A percentile compares a stretch with the other conserved stretches of the same genome.
Conservation (phyloP, 2,329 filamentous ascomycete species). For the Exutisphaerella laricina region DNA sequence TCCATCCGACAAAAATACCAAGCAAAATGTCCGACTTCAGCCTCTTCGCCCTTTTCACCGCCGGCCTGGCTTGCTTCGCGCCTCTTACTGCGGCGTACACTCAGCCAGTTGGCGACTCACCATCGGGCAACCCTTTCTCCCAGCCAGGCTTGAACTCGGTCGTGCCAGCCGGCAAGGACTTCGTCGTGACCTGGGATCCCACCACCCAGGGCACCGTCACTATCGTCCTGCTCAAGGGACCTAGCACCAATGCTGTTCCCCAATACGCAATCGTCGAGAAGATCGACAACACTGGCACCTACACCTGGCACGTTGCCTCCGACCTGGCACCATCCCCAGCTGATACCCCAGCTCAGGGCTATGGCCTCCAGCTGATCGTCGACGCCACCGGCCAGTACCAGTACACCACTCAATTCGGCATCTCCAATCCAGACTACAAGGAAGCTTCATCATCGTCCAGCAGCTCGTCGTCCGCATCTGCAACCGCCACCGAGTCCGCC, state of each 20-base stretch:
- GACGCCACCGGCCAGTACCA: conserved; percentile 57
- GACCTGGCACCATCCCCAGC: conserved; percentile 38
- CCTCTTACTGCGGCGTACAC: conserved; percentile 46
- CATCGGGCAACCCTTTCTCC: conserved; percentile 51
- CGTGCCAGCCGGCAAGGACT: conserved; percentile 52
- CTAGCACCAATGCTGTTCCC: conserved; percentile 49
- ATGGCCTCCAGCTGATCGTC: conserved; percentile 58
- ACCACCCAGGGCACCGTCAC: conserved; percentile 48
- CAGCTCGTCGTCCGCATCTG: conserved; percentile 17
- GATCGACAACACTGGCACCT: conserved; percentile 52
- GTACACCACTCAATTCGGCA: conserved; percentile 58
- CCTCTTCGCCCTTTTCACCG: conserved; percentile 48
- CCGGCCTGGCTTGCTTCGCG: conserved; percentile 47
- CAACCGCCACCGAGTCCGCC: conserved; percentile 16
- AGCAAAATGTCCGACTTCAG: conserved; percentile 30
- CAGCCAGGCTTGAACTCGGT: conserved; percentile 47
- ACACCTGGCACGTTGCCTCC: conserved; percentile 49
- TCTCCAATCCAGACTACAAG: conserved; percentile 42
- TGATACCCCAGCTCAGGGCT: conserved; percentile 42
- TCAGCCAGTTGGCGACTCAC: conserved; percentile 29
- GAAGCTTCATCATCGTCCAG: conserved; percentile 6
- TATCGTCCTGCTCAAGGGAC: conserved; percentile 57
- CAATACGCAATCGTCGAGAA: conserved; percentile 48
- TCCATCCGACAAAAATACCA: no score
- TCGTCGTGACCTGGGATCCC: conserved; percentile 54